Conservation (phyloP, 768 basidiomycete species). For the Epithele typhae region DNA sequence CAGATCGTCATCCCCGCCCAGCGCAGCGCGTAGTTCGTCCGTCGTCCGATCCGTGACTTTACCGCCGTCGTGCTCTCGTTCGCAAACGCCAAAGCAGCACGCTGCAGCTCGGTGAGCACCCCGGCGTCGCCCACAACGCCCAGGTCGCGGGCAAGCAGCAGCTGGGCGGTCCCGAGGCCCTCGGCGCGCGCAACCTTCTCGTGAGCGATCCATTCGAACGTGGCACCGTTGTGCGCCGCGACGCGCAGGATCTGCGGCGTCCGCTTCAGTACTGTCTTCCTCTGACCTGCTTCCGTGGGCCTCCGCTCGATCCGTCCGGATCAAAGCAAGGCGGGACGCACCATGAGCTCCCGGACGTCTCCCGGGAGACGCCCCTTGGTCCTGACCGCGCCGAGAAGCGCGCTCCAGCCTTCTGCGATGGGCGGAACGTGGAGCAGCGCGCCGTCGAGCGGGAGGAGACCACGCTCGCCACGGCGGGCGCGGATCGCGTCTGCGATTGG, state of each 20-base stretch:
- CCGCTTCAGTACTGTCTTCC: not conserved
- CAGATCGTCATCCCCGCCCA: conserved; percentile 34
- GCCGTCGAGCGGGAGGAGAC: not conserved
- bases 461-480: not conserved
- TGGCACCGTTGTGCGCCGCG: not conserved
- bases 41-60: not conserved
- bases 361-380: not conserved
- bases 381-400: not conserved
- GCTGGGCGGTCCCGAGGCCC: not conserved
- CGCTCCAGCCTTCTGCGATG: not conserved
- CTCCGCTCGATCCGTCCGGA: too few species aligned
- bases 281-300: too few species aligned
- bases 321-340: too few species aligned
- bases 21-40: conserved; percentile 18
- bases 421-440: not conserved
- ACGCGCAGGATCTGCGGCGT: not conserved
- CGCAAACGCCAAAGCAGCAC: too few species aligned
- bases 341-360: not conserved
- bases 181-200: not conserved
- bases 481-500: not conserved
- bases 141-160: too few species aligned
- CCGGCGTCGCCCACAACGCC: too few species aligned
- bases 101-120: too few species aligned
- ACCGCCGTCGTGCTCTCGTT: too few species aligned
- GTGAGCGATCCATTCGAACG: not conserved